Evolutionary conservation across 225 moss, liverwort and hornwort genomes (phyloP).

Genomic region (Climacium dendroides): DNA sequence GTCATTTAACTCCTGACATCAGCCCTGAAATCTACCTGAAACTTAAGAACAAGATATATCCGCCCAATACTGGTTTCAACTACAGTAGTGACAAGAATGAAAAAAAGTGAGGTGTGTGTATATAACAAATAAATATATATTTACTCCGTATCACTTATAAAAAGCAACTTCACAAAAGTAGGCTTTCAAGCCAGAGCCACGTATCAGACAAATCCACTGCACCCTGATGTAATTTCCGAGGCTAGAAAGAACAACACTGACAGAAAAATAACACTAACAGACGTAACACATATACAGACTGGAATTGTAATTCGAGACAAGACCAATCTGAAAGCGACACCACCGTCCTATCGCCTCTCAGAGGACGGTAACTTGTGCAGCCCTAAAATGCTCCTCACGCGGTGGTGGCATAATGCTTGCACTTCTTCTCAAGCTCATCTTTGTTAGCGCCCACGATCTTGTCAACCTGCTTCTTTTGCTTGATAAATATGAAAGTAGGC

Average conservation of each 20-base stretch:
- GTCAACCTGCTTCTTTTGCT: constrained; percentile 46
- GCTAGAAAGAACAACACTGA: not conserved
- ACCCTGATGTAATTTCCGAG: not conserved
- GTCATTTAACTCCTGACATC: not conserved
- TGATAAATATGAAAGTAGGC: constrained; percentile 85
- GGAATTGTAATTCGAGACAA: not conserved
- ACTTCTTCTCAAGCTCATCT: constrained; percentile 63
- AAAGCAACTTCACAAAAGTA: not conserved
- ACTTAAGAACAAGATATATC: not conserved
- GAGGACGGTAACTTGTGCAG: not conserved
- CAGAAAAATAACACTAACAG: not conserved
- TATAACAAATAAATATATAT: not conserved
- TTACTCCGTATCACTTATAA: too few relatives aligned
- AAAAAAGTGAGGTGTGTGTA: not conserved
- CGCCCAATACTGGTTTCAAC: not conserved
- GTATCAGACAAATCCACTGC: not conserved
- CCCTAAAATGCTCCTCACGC: not conserved
- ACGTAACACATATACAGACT: not conserved
- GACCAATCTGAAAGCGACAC: not conserved
- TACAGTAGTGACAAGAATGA: not conserved
- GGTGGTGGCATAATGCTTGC: not conserved
- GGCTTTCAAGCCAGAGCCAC: not conserved
- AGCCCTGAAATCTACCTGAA: not conserved
- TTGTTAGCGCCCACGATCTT: constrained; percentile 82
- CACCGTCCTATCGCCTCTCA: not conserved